Evolutionary conservation across 73 alveolate genomes (phyloP), one percentile per base, ranked within the genome.

Genomic region (Paramecium sonneborni): DNA sequence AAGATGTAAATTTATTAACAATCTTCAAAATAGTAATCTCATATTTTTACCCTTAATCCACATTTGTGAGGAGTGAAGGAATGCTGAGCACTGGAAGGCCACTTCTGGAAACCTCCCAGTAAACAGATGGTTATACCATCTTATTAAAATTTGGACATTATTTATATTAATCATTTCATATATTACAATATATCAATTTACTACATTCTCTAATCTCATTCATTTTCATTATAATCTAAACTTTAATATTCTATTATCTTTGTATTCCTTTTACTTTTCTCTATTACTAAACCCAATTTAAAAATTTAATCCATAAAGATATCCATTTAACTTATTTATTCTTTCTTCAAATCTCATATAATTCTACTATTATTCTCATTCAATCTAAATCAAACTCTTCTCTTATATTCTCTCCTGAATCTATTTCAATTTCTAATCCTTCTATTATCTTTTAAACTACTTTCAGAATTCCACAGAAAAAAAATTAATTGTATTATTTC

Each of bases 101-200:
- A 72, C 24, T 38, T 20, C 86, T 72, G 32, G 86, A 72, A 72
- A 8, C 35, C 86, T 38, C 55, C 86, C 86, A 35, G 57, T 72
- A 18, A 34, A 72, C 86, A 72, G 86, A 72, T 72, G 86, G 86
- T 15, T 72, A 38, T 38, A 35, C 86, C 86, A 72, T 72, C 86
- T 38, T 72, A 35, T 12, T 34, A 72, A 72, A 15, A 14, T 30
- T 62, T 62, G 39, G 39, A 30, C 84, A 62, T 62, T 62, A 62
- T 62, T 62, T 62, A 62, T 62, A 62, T 62, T 62, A 62, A 62
- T 62, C 12, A 62, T 26, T 52, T 52, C 30, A 52, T 52, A 52
- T 52, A n/a, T 2, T 52, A 52, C 68, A 3, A 18, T 52, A 20
- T 6, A n/a, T 52, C 34, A 52, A 52, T 52, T 15, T 0, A 18